Conservation (phyloP, 2,329 filamentous ascomycete genomes). For the Knufia petricola region DNA sequence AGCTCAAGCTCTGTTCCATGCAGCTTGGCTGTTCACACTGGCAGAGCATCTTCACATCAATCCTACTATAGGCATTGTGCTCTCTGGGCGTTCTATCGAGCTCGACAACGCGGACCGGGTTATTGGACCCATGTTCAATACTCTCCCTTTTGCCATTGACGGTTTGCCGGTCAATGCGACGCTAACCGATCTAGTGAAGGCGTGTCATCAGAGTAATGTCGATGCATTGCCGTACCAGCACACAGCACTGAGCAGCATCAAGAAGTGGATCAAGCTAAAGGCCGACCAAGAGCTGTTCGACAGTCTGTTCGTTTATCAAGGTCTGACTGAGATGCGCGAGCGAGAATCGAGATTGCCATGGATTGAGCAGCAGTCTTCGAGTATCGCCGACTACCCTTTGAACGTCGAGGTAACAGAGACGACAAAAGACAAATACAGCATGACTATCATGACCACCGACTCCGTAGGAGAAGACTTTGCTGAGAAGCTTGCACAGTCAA, state of each 20-base stretch:
- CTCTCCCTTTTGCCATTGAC: slow-evolving; percentile 58
- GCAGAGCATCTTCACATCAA: slow-evolving; percentile 39
- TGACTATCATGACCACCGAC: slow-evolving; percentile 47
- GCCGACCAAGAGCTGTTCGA: slow-evolving; percentile 59
- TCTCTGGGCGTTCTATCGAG: slow-evolving; percentile 67
- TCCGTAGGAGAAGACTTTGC: slow-evolving; percentile 23
- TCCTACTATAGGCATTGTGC: slow-evolving; percentile 60
- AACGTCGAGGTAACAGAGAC: slow-evolving; percentile 62
- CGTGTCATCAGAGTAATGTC: slow-evolving; percentile 63
- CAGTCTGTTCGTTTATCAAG: slow-evolving; percentile 72
- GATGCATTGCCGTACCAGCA: slow-evolving; percentile 63
- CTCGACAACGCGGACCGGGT: slow-evolving; percentile 55
- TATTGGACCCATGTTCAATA: slow-evolving; percentile 84
- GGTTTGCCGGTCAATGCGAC: slow-evolving; percentile 36
- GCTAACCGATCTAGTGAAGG: slow-evolving; percentile 51
- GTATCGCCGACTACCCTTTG: slow-evolving; percentile 59
- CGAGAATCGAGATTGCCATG: slow-evolving; percentile 38
- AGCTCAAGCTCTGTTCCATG: slow-evolving; percentile 68
- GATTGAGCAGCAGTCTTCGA: slow-evolving; percentile 41
- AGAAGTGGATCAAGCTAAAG: slow-evolving; percentile 61
- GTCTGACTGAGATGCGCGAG: slow-evolving; percentile 30
- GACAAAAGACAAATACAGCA: slow-evolving; percentile 37
- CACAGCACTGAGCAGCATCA: slow-evolving; percentile 66
- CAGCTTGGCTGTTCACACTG: slow-evolving; percentile 60
- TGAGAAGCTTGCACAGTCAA: slow-evolving; percentile 33